Percentiles rank a stretch among this genome's conserved stretches.
These are phyloP conservation scores for Zea luxurians DNA, from an alignment of 176 grass and related monocot genomes.

Conservation along the genomic window DNA sequence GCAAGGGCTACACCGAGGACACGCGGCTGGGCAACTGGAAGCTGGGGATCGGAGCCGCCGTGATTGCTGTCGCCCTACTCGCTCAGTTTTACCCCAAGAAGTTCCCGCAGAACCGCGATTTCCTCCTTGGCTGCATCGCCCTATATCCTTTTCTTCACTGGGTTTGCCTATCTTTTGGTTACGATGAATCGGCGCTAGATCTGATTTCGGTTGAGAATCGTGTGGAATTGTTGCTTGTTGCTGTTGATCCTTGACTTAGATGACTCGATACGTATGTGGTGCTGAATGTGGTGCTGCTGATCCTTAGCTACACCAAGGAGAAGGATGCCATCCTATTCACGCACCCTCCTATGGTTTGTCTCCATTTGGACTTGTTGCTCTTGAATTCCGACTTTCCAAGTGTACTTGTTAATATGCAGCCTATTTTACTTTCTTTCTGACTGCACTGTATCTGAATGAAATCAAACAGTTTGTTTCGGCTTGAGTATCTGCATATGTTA, in stretches of 20 bases:
- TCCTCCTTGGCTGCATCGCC: constrained; percentile 81
- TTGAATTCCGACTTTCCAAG: neutral
- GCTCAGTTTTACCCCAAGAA: constrained; percentile 99
- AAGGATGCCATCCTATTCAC: constrained; percentile 98
- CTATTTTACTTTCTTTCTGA: neutral
- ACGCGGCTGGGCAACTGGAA: constrained; percentile 82
- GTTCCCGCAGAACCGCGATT: constrained; percentile 89
- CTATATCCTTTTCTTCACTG: constrained; percentile 73
- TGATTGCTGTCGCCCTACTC: constrained; percentile 83
- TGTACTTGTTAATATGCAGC: neutral
- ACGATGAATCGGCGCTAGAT: constrained; percentile 33
- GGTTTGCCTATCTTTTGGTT: neutral
- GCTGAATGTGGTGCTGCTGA: constrained; percentile 71
- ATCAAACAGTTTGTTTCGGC: neutral
- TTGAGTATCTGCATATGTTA: constrained; percentile 11
- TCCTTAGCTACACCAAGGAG: constrained; percentile 95
- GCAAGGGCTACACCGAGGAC: constrained; percentile 81
- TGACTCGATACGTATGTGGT: constrained; percentile 67
- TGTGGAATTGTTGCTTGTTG: constrained; percentile 23
- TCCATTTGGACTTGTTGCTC: neutral
- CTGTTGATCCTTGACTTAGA: constrained; percentile 53
- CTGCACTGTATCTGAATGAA: neutral
- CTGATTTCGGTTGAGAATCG: constrained; percentile 1
- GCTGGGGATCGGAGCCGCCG: constrained; percentile 67
- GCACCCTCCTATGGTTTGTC: constrained; percentile 72